Conservation (phyloP, 805 yeast species). For the Wickerhamiella nectarea region DNA sequence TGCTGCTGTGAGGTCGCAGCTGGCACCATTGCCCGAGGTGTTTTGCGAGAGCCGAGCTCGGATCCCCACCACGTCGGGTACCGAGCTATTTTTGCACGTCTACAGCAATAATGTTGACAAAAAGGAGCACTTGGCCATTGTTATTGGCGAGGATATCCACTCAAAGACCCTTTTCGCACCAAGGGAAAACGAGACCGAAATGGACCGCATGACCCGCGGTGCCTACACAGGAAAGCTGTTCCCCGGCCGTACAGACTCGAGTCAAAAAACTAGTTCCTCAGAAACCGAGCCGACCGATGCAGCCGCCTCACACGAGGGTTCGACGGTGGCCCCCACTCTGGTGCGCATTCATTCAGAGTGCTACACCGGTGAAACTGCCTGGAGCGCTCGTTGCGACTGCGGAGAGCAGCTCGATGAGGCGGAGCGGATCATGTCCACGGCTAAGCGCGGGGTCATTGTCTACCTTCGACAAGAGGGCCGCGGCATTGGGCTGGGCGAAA, state of each 20-base stretch:
- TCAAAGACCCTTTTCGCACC: slow-evolving; percentile 55
- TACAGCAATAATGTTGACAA: slow-evolving; percentile 75
- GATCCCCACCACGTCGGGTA: slow-evolving; percentile 90
- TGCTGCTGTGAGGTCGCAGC: slow-evolving; percentile 1
- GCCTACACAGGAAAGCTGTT: slow-evolving; percentile 83
- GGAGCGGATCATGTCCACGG: slow-evolving; percentile 76
- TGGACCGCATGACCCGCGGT: slow-evolving; percentile 95
- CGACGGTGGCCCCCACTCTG: slow-evolving; percentile 23
- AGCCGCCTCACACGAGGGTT: neutral
- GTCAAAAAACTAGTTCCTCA: neutral
- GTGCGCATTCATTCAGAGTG: slow-evolving; percentile 95
- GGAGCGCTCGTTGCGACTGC: slow-evolving; percentile 98
- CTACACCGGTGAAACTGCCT: slow-evolving; percentile 97
- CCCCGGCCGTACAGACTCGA: slow-evolving; percentile 51
- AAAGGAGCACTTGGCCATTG: slow-evolving; percentile 94
- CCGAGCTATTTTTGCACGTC: slow-evolving; percentile 82
- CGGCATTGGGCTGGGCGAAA: slow-evolving; percentile 97
- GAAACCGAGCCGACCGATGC: neutral
- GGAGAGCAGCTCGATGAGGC: slow-evolving; percentile 99
- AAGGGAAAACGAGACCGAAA: slow-evolving; percentile 63
- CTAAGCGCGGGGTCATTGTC: slow-evolving; percentile 87
- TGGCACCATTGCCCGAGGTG: slow-evolving; percentile 48
- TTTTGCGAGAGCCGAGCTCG: slow-evolving; percentile 87
- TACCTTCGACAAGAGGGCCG: slow-evolving; percentile 96
- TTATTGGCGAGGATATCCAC: slow-evolving; percentile 83